These are phyloP conservation scores for Mucor circinelloides DNA, from an alignment of 371 early-diverging fungal genomes.

Conservation along the genomic window DNA sequence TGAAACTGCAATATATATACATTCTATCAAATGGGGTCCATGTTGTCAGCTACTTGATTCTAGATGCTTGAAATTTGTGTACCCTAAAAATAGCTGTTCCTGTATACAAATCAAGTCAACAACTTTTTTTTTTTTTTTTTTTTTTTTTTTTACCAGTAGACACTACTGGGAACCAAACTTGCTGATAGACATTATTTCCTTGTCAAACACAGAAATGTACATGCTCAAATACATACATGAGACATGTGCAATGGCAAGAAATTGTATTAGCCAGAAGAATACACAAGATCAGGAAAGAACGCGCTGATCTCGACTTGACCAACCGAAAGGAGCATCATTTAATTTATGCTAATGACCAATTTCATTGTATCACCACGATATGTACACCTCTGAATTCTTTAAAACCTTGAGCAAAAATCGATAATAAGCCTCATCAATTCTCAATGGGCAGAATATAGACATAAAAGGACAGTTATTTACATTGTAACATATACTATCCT, in stretches of 20 bases:
- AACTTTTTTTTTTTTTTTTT: too few relatives aligned
- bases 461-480: neutral
- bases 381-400: neutral
- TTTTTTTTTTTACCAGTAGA: too few relatives aligned
- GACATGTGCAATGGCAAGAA: too few relatives aligned
- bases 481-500: neutral
- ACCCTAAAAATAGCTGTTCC: too few relatives aligned
- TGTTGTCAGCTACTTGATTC: too few relatives aligned
- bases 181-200: too few relatives aligned
- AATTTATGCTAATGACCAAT: neutral
- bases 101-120: too few relatives aligned
- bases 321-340: neutral
- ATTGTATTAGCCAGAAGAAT: neutral
- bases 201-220: too few relatives aligned
- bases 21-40: too few relatives aligned
- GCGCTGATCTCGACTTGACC: neutral
- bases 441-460: neutral
- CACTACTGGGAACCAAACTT: too few relatives aligned
- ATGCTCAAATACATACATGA: neutral
- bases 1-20: too few relatives aligned
- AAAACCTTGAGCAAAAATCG: neutral
- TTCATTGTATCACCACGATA: neutral
- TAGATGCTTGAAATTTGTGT: too few relatives aligned
- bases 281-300: neutral
- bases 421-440: neutral